These are phyloP conservation scores for Trichoderma oligosporum DNA, from an alignment of 2,329 filamentous ascomycete species.

Conservation along the genomic window DNA sequence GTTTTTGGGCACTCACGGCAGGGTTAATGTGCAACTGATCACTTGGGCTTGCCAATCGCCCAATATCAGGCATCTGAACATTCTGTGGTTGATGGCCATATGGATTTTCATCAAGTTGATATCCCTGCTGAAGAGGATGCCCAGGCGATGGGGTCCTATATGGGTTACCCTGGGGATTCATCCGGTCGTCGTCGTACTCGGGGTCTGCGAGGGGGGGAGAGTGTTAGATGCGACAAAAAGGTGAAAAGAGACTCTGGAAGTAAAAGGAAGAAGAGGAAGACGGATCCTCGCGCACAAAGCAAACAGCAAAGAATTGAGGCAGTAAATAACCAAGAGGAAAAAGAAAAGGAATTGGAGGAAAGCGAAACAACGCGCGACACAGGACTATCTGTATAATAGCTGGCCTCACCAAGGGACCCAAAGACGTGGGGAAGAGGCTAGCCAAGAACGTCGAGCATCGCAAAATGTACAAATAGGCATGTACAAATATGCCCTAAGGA, in stretches of 20 bases:
- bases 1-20: conserved; percentile 58
- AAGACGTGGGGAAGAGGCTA: conserved; percentile 9
- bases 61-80: conserved; percentile 31
- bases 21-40: conserved; percentile 81
- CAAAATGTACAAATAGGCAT: no score
- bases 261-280: background rate
- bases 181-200: conserved; percentile 56
- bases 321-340: background rate
- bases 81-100: conserved; percentile 50
- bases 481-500: background rate
- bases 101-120: conserved; percentile 77
- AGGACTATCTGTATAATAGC: conserved; percentile 3
- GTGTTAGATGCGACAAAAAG: background rate
- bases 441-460: conserved; percentile 5
- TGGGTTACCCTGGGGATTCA: conserved; percentile 49
- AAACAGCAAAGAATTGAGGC: background rate
- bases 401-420: background rate
- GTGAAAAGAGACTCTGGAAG: background rate
- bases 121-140: conserved; percentile 67
- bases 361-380: conserved; percentile 6
- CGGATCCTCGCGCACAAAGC: background rate
- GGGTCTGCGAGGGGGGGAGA: conserved; percentile 42
- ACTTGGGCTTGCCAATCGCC: conserved; percentile 55
- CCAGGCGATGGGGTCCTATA: conserved; percentile 72
- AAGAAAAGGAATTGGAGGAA: background rate